phyloP scores from a whole-genome alignment of 2,329 filamentous ascomycete species.

The Pleoardoris graminearum region DNA sequence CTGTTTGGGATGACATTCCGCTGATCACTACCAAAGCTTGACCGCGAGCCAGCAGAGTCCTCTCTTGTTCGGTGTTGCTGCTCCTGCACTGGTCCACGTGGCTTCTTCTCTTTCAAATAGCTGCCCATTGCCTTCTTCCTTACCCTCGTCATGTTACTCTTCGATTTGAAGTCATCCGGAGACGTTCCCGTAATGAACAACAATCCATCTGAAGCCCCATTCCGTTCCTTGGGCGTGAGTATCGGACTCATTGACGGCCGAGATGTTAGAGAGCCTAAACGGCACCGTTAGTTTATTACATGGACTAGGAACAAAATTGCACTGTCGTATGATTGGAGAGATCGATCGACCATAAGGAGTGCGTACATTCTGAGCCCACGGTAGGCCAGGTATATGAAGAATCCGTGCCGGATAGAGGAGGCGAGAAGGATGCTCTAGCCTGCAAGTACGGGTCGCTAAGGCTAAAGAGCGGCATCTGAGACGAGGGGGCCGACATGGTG shows the following conservation, averaged over 20 bases:
- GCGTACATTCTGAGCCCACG: constrained; percentile 34
- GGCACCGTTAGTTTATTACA: constrained; percentile 13
- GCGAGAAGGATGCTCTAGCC: constrained; percentile 19
- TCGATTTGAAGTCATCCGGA: constrained; percentile 38
- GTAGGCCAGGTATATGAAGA: constrained; percentile 25
- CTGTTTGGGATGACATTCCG: constrained; percentile 14
- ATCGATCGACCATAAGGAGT: constrained; percentile 13
- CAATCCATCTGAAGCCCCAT: constrained; percentile 15
- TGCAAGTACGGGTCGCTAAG: constrained; percentile 21
- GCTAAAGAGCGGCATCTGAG: constrained; percentile 30
- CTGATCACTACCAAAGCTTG: constrained; percentile 19
- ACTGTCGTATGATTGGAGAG: background rate
- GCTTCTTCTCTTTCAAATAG: constrained; percentile 31
- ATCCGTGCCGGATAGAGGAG: constrained; percentile 25
- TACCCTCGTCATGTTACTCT: constrained; percentile 37
- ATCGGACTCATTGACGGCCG: constrained; percentile 7
- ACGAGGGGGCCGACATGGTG: constrained; percentile 29
- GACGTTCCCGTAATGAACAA: constrained; percentile 40
- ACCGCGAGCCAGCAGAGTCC: constrained; percentile 20
- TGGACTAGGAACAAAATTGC: background rate
- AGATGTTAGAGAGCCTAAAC: constrained; percentile 14
- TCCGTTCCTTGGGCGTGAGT: constrained; percentile 11
- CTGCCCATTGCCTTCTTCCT: constrained; percentile 43
- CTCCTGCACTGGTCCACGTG: constrained; percentile 11
- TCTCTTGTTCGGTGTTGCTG: constrained; percentile 14